A percentile compares a stretch with the other conserved stretches of the same genome.
Evolutionary conservation across 1,139 yeast species (phyloP).

Genomic region (Yamadazyma mexicana): DNA sequence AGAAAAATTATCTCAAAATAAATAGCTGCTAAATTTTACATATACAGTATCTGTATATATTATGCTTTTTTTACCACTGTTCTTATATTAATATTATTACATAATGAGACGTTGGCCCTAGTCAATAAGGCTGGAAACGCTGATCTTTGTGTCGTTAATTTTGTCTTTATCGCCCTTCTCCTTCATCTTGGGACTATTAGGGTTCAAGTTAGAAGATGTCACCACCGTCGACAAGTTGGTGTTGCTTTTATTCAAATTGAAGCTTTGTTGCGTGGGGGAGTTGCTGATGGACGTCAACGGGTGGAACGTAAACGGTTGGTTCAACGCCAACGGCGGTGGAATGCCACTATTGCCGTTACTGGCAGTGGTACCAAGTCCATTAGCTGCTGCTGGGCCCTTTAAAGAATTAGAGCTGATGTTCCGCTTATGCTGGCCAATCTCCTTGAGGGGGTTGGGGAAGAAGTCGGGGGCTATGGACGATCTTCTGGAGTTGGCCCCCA

Average conservation of each 20-base stretch:
- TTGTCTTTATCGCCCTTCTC: constrained; percentile 3
- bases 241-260: constrained; percentile 13
- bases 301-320: constrained; percentile 10
- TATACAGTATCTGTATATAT: too few species aligned
- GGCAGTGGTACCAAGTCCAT: constrained; percentile 23
- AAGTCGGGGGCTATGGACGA: constrained; percentile 43
- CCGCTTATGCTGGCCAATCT: constrained; percentile 23
- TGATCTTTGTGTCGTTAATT: constrained; percentile 19
- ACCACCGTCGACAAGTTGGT: constrained; percentile 15
- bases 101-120: constrained; percentile 9
- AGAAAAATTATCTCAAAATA: too few species aligned
- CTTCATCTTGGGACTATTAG: constrained; percentile 4
- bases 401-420: constrained; percentile 34
- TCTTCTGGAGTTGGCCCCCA: constrained; percentile 33
- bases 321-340: constrained; percentile 19
- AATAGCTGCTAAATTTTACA: too few species aligned
- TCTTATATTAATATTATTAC: not conserved
- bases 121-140: constrained; percentile 28
- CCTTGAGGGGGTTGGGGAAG: constrained; percentile 39
- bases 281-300: constrained; percentile 5
- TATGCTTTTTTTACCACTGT: too few species aligned
- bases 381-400: constrained; percentile 13
- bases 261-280: constrained; percentile 17
- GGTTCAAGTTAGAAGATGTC: constrained; percentile 11
- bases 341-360: constrained; percentile 20